These are phyloP conservation scores for Actinidia polygama DNA, from an alignment of 179 eudicot species.

Conservation along the genomic window DNA sequence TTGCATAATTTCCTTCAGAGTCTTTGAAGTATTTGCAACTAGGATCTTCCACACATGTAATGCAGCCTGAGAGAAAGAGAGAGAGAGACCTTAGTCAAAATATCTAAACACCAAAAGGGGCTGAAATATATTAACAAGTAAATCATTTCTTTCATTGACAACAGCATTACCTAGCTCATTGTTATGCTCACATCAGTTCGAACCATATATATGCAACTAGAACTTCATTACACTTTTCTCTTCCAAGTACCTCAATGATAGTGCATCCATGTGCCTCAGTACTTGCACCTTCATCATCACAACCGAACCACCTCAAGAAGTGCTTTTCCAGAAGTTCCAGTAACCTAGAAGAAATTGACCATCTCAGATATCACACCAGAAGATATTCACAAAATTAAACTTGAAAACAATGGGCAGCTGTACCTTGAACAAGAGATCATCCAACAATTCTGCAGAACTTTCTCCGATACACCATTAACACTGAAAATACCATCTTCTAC, in stretches of 20 bases:
- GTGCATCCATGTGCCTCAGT: slow-evolving; percentile 99
- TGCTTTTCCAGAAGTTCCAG: slow-evolving; percentile 99
- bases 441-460: slow-evolving; percentile 95
- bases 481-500: slow-evolving; percentile 99
- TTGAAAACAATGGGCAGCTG: slow-evolving; percentile 4
- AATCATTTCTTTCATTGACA: background rate
- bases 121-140: background rate
- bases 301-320: slow-evolving; percentile 92
- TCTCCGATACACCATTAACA: slow-evolving; percentile 98
- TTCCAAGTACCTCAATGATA: slow-evolving; percentile 94
- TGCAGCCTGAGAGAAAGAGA: slow-evolving; percentile 67
- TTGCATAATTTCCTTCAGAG: slow-evolving; percentile 98
- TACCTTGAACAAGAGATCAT: slow-evolving; percentile 97
- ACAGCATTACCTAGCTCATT: slow-evolving; percentile 84
- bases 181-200: slow-evolving; percentile 94
- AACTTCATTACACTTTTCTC: slow-evolving; percentile 92
- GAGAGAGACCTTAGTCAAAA: slow-evolving; percentile 14
- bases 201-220: slow-evolving; percentile 98
- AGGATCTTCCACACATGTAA: slow-evolving; percentile 99
- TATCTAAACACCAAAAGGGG: background rate
- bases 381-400: slow-evolving; percentile 14
- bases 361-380: background rate
- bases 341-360: slow-evolving; percentile 57
- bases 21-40: slow-evolving; percentile 95
- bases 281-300: slow-evolving; percentile 99